Percentiles rank a stretch among this genome's conserved stretches.
These are phyloP conservation scores for Eustoma russellianum DNA, from an alignment of 257 asterid species.

Conservation along the genomic window DNA sequence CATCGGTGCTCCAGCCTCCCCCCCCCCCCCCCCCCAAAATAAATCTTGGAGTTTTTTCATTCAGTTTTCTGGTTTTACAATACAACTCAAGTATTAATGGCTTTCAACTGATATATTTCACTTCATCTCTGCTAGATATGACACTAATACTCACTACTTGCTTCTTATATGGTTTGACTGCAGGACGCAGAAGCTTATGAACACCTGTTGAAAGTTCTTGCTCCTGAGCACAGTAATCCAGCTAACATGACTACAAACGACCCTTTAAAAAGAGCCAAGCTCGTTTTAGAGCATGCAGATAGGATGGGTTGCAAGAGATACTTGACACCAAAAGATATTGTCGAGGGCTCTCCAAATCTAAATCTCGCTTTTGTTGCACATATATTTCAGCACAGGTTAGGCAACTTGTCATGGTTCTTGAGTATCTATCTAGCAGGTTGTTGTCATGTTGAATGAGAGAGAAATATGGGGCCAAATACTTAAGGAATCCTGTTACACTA, in stretches of 20 bases:
- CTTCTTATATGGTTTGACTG: slow-evolving; percentile 15
- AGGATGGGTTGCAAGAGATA: slow-evolving; percentile 97
- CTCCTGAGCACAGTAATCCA: slow-evolving; percentile 81
- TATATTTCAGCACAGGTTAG: slow-evolving; percentile 92
- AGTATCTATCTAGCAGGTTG: not conserved
- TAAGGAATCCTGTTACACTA: not conserved
- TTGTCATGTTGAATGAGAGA: too few relatives aligned
- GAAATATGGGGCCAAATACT: not conserved
- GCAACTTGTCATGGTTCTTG: not conserved
- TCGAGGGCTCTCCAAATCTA: slow-evolving; percentile 94
- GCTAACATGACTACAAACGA: slow-evolving; percentile 54
- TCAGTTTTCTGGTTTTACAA: too few relatives aligned
- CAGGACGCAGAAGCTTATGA: slow-evolving; percentile 98
- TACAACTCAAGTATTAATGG: too few relatives aligned
- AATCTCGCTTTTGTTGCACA: slow-evolving; percentile 98
- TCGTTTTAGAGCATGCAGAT: slow-evolving; percentile 97
- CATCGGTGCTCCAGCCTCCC: too few relatives aligned
- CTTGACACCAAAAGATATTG: slow-evolving; percentile 90
- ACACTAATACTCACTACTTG: slow-evolving; percentile 1
- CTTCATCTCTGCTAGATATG: slow-evolving; percentile 4
- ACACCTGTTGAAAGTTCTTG: slow-evolving; percentile 79
- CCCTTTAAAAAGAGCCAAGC: slow-evolving; percentile 70
- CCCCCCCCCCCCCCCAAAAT: too few relatives aligned
- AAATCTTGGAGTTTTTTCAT: too few relatives aligned
- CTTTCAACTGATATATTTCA: too few relatives aligned